phyloP scores from a whole-genome alignment of 495 filamentous ascomycete genomes.

The Aspergillus sclerotiicarbonarius region DNA sequence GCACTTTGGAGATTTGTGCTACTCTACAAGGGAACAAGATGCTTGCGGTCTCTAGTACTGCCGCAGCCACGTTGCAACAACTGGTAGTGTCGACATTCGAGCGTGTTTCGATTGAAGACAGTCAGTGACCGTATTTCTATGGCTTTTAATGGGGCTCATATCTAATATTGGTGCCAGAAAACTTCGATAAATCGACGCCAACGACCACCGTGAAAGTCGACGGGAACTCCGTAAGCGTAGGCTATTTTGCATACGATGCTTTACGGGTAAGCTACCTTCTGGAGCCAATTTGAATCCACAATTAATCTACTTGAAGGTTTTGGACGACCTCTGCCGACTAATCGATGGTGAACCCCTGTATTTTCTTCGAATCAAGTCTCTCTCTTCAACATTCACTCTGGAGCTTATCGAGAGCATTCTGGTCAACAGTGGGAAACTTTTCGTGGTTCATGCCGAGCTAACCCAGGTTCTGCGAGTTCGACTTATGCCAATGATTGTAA shows the following conservation, averaged over 20 bases:
- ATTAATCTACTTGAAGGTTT: constrained; percentile 51
- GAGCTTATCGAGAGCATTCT: constrained; percentile 90
- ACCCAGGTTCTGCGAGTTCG: constrained; percentile 72
- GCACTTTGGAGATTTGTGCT: constrained; percentile 84
- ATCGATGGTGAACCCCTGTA: constrained; percentile 79
- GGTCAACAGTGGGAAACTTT: constrained; percentile 77
- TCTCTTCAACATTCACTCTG: constrained; percentile 78
- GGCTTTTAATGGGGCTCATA: constrained; percentile 33
- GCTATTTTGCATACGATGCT: constrained; percentile 80
- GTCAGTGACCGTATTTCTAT: constrained; percentile 24
- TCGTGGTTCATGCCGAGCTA: constrained; percentile 76
- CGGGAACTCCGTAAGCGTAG: constrained; percentile 61
- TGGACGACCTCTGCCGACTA: constrained; percentile 86
- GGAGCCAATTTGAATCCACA: background rate
- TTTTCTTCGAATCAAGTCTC: constrained; percentile 70
- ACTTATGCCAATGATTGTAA: constrained; percentile 79
- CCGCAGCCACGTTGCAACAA: constrained; percentile 91
- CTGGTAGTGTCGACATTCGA: constrained; percentile 90
- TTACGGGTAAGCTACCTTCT: constrained; percentile 55
- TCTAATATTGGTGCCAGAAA: constrained; percentile 56
- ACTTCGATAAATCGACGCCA: constrained; percentile 42
- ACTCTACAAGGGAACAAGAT: constrained; percentile 86
- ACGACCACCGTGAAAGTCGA: constrained; percentile 44
- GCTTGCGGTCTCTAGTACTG: constrained; percentile 88
- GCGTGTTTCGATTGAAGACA: constrained; percentile 80